Evolutionary conservation across 257 asterid genomes (phyloP), one percentile per base, ranked within the genome.

Genomic region (Marsdenia floribunda): DNA sequence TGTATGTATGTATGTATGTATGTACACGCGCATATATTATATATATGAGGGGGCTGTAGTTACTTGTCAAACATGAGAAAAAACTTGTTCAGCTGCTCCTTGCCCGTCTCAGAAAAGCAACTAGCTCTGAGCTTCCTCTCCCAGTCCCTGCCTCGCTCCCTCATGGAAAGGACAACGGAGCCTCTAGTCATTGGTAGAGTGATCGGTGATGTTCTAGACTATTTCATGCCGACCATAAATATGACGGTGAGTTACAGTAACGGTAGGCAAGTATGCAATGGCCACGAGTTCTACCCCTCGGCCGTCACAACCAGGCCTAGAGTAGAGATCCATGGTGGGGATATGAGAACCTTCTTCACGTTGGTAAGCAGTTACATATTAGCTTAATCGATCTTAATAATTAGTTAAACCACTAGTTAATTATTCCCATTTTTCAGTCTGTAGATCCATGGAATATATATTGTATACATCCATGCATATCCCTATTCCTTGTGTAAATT

Each of bases 101-200:
- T 22, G 37, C 22, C 50, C 33, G 21, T 19, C 67, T 49, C 49
- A 44, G 2, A 19, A n/a, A 15, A 55, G n/a, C 21, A 52, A 29
- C 58, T 16, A 40, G 15, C 38, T 33, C 70, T 33, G 18, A 71
- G 55, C 35, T 42, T 37, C 46, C 5, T 15, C 58, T 21, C 19
- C n/a, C 46, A 2, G 19, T 16, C 44, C 61, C 24, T 0, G 14
- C 55, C 57, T 26, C 21, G 0, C 10, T 35, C 14, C 38, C 24
- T 35, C 60, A 86, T 84, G 89, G 90, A 84, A 65, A 82, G 84
- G 77, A 75, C 68, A 67, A 75, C 82, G 12, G 95, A 93, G 18
- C 91, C 98, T 2, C 88, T 93, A 21, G 79, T 84, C 19, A 82
- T 93, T 21, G 95, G 97, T 16, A 83, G 94, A 84, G 98, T 93